These are phyloP conservation scores for Trichoderma sp. DNA, from an alignment of 2,329 filamentous ascomycete species.

Conservation along the genomic window DNA sequence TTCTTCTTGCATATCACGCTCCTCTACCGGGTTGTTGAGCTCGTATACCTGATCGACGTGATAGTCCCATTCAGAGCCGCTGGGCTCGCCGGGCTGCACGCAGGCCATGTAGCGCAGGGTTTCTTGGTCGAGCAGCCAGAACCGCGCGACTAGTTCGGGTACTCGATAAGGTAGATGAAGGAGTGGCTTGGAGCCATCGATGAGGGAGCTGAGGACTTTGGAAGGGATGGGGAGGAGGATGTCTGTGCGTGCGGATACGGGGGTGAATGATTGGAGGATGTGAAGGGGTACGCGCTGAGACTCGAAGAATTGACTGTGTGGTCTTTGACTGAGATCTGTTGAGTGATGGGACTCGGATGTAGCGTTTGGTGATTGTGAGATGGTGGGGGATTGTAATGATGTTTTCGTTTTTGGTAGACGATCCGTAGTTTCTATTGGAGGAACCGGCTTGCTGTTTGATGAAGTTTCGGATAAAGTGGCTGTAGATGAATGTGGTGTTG, in stretches of 20 bases:
- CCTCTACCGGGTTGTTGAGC: constrained; percentile 59
- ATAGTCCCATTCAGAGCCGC: constrained; percentile 34
- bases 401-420: not conserved
- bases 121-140: constrained; percentile 62
- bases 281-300: constrained; percentile 55
- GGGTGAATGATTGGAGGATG: constrained; percentile 49
- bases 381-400: not conserved
- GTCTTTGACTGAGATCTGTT: constrained; percentile 10
- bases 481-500: not conserved
- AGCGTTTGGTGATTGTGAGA: not conserved
- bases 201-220: constrained; percentile 50
- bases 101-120: constrained; percentile 61
- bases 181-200: constrained; percentile 53
- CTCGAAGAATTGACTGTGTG: constrained; percentile 36
- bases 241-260: constrained; percentile 53
- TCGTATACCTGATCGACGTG: constrained; percentile 54
- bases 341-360: not conserved
- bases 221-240: constrained; percentile 54
- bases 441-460: not conserved
- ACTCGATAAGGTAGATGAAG: constrained; percentile 59
- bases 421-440: not conserved
- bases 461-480: not conserved
- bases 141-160: constrained; percentile 54
- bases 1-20: constrained; percentile 53
- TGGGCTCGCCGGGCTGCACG: constrained; percentile 51